phyloP scores from a whole-genome alignment of 208 protist genomes.

The Acanthamoeba castellanii region DNA sequence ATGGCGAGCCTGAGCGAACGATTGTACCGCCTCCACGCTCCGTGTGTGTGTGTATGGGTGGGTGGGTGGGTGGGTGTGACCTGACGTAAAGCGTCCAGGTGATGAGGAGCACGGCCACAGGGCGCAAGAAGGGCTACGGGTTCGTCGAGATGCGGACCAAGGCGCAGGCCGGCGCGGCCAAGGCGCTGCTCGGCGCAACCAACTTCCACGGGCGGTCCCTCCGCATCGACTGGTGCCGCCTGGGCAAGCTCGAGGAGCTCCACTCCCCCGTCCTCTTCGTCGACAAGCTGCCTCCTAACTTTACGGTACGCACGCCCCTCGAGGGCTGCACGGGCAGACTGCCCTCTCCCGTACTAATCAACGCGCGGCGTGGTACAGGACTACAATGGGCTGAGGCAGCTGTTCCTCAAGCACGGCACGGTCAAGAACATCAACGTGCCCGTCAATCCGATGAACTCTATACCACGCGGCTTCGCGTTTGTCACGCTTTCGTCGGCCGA shows the following conservation, averaged over 20 bases:
- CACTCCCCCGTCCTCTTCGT: slow-evolving; percentile 59
- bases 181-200: not conserved
- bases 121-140: slow-evolving; percentile 49
- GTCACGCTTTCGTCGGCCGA: not conserved
- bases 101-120: not conserved
- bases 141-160: slow-evolving; percentile 40
- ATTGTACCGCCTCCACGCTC: not conserved
- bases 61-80: not conserved
- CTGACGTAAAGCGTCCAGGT: not conserved
- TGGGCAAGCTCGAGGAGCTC: slow-evolving; percentile 36
- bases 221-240: slow-evolving; percentile 31
- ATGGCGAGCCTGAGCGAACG: not conserved
- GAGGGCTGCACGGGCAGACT: not conserved
- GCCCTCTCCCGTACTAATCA: too few species aligned
- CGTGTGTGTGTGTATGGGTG: not conserved
- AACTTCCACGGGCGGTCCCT: slow-evolving; percentile 37
- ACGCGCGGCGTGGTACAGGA: not conserved
- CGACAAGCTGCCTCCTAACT: slow-evolving; percentile 1
- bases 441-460: not conserved
- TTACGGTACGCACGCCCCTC: not conserved
- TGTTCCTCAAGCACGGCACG: not conserved
- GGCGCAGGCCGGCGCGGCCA: slow-evolving; percentile 21
- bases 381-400: not conserved
- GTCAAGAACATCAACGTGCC: not conserved
- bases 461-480: slow-evolving; percentile 19